Evolutionary conservation across 371 early-diverging fungal genomes (phyloP).

Genomic region (Saksenaea vasiformis): DNA sequence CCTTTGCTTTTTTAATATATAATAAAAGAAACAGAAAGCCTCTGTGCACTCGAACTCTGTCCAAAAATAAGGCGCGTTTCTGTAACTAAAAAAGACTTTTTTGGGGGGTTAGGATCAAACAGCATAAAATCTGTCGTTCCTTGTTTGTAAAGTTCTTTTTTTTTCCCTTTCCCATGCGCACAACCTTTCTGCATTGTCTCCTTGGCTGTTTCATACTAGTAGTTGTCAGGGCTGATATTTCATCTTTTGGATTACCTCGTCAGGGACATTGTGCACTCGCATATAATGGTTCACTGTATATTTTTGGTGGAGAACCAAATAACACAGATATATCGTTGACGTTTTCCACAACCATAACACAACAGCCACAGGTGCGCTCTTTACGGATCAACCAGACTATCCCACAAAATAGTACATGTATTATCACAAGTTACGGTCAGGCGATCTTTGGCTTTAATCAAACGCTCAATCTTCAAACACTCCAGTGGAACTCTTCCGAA

Average conservation of each 20-base stretch:
- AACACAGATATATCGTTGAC: not conserved
- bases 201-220: not conserved
- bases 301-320: slow-evolving; percentile 13
- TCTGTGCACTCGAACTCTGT: not conserved
- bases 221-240: slow-evolving; percentile 2
- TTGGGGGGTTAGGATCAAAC: not conserved
- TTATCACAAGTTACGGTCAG: slow-evolving; percentile 23
- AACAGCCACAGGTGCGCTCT: not conserved
- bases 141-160: not conserved
- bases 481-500: not conserved
- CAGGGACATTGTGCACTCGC: slow-evolving; percentile 16
- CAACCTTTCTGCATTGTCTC: not conserved
- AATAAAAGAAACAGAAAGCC: not conserved
- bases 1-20: not conserved
- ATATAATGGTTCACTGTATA: slow-evolving; percentile 16
- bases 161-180: not conserved
- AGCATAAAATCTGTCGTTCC: not conserved
- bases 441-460: slow-evolving; percentile 10
- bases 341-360: not conserved
- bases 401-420: slow-evolving; percentile 12
- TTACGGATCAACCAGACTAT: slow-evolving; percentile 1
- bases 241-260: slow-evolving; percentile 18
- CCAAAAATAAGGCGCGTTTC: not conserved
- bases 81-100: not conserved
- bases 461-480: not conserved